Evolutionary conservation across 2,329 filamentous ascomycete genomes (phyloP).

Genomic region (Microsporum audouinii): DNA sequence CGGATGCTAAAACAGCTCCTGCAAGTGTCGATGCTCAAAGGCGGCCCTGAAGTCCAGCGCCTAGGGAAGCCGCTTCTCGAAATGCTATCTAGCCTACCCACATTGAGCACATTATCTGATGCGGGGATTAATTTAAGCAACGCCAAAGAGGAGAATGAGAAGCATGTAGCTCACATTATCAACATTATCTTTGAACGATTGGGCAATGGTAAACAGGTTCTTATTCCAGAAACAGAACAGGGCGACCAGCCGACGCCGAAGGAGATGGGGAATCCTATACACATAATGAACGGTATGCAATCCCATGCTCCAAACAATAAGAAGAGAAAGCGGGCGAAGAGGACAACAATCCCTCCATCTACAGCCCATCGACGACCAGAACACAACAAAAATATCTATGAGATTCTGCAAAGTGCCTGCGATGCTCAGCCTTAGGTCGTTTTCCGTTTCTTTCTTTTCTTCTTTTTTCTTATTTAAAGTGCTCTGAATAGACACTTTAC

Average conservation of each 20-base stretch:
- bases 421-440: not conserved
- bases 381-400: conserved; percentile 6
- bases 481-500: too few species aligned
- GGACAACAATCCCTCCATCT: not conserved
- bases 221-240: not conserved
- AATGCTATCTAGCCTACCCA: conserved; percentile 17
- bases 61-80: conserved; percentile 8
- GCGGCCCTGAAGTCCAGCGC: not conserved
- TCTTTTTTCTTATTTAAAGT: too few species aligned
- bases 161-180: not conserved
- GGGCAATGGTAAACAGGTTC: not conserved
- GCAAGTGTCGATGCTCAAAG: conserved; percentile 21
- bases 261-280: conserved; percentile 4
- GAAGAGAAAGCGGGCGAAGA: conserved; percentile 12
- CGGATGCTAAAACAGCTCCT: conserved; percentile 48
- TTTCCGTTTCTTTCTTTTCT: not conserved
- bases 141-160: not conserved
- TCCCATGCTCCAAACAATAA: not conserved
- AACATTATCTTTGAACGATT: not conserved
- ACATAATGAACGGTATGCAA: conserved; percentile 7
- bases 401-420: conserved; percentile 4
- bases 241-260: not conserved
- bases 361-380: not conserved
- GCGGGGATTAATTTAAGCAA: not conserved
- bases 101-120: conserved; percentile 8